Base-by-base conservation (phyloP, 2,329 filamentous ascomycete genomes). In the Fusarium sp. region DNA sequence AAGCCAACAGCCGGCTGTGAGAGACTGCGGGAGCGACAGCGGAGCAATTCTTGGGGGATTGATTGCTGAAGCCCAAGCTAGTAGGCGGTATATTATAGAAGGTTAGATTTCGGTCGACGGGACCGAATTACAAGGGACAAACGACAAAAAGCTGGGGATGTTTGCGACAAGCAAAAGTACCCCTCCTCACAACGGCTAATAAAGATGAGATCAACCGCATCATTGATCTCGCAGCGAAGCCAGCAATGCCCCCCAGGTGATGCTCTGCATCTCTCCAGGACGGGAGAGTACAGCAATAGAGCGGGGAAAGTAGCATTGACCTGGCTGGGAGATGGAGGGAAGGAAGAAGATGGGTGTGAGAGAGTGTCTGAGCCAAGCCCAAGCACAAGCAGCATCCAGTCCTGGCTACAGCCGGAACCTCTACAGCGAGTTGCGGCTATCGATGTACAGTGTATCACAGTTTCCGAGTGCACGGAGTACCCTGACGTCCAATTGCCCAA, bases 231-330 rank as follows among this genome's bases (percentile, higher is more conserved):
- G 38, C 40, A 47, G n/a, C 52, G 27, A 33, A 30, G 47, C 22
- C 61, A 63, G 35, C 47, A 63, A 63, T 22, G 60, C 47, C 54
- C 35, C 30, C 32, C 54, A 54, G 52, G 63, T 43, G 40, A n/a
- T 60, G 60, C 27, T 45, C 20, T 64, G 62, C 62, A 58, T 45
- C 47, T 64, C 50, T 64, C 62, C 30, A 56, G 43, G 35, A 52
- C 33, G 54, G 54, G 54, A 64, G 45, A 62, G 47, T 27, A 43
- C 57, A 65, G 54, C 52, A 35, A 52, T 70, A 72, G 73, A 72
- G 76, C 74, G 76, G 76, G 76, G 76, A 75, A 78, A 68, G 73
- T 70, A 63, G 64, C 64, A 75, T 66, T 76, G 68, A 27, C 37
- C 20, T 66, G 66, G 63, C 38, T 63, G 63, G 45, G 63, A 66